A percentile compares a stretch with the other conserved stretches of the same genome.
Evolutionary conservation across 1,139 yeast genomes (phyloP).

Genomic region (Suhomyces taliae): DNA sequence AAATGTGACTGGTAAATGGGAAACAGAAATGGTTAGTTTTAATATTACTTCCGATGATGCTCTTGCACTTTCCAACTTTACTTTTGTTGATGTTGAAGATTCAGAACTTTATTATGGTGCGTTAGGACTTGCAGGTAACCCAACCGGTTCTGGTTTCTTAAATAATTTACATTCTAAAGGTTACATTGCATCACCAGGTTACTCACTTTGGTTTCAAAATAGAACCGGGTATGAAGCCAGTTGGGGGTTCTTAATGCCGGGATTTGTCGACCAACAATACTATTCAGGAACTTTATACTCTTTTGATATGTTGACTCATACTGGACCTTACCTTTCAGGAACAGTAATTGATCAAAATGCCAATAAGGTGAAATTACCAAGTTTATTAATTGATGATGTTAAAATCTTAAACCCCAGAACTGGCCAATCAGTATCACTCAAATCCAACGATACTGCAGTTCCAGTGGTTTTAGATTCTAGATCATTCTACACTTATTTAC

Average conservation of each 20-base stretch:
- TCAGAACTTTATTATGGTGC: slow-evolving; percentile 33
- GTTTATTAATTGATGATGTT: slow-evolving; percentile 56
- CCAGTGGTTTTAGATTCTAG: slow-evolving; percentile 69
- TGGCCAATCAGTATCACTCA: slow-evolving; percentile 31
- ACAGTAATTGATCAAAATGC: background rate
- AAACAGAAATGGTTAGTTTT: slow-evolving; percentile 3
- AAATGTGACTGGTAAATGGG: slow-evolving; percentile 26
- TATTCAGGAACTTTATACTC: slow-evolving; percentile 47
- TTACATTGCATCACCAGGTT: slow-evolving; percentile 47
- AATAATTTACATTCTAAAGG: slow-evolving; percentile 30
- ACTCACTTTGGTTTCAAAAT: slow-evolving; percentile 52
- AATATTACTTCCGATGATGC: slow-evolving; percentile 2
- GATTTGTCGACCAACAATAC: slow-evolving; percentile 53
- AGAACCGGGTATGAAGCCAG: slow-evolving; percentile 13
- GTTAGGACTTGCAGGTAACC: slow-evolving; percentile 55
- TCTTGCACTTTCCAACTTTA: slow-evolving; percentile 22
- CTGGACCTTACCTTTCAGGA: background rate
- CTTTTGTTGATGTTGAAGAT: slow-evolving; percentile 29
- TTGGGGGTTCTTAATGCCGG: slow-evolving; percentile 52
- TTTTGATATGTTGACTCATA: slow-evolving; percentile 49
- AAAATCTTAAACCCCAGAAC: slow-evolving; percentile 45
- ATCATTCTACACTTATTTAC: slow-evolving; percentile 53
- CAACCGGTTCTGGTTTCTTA: slow-evolving; percentile 44
- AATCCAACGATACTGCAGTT: slow-evolving; percentile 31
- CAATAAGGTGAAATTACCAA: slow-evolving; percentile 42